These are phyloP conservation scores for Cytospora piceicola DNA, from an alignment of 2,329 filamentous ascomycete genomes.

Conservation along the genomic window DNA sequence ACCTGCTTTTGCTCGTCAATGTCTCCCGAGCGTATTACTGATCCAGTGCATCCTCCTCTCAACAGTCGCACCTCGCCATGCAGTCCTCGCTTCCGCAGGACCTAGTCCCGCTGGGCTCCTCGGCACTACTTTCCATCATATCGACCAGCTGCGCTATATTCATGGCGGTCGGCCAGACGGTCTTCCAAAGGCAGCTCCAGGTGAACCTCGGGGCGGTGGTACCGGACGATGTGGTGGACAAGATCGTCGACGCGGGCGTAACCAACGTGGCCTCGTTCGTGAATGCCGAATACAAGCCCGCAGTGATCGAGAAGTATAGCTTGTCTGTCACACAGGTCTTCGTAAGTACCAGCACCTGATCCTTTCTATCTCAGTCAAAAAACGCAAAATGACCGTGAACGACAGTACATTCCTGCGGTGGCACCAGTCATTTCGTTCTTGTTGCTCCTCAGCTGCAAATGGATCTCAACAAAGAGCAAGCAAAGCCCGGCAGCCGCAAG, in stretches of 20 bases:
- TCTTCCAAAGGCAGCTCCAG: conserved; percentile 44
- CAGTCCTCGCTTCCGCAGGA: conserved; percentile 2
- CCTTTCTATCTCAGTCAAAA: background rate
- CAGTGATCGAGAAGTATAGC: background rate
- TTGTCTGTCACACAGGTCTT: background rate
- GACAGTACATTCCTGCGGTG: background rate
- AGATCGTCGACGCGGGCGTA: background rate
- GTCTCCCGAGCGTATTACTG: background rate
- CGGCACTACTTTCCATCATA: background rate
- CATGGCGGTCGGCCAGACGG: conserved; percentile 49
- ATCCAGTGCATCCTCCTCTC: background rate
- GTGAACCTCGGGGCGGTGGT: background rate
- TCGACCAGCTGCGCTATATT: conserved; percentile 46
- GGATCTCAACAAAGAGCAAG: conserved; percentile 4
- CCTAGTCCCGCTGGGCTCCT: background rate
- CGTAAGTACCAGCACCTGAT: background rate
- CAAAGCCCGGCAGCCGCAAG: background rate
- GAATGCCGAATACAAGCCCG: background rate
- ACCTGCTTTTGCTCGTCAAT: background rate
- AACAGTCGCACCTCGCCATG: conserved; percentile 2
- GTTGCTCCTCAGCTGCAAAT: conserved; percentile 1
- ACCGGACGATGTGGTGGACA: background rate
- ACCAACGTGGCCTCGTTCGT: background rate
- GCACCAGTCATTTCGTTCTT: background rate
- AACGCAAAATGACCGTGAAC: background rate